Conservation (phyloP, 257 asterid species). For the Solanum peruvianum region DNA sequence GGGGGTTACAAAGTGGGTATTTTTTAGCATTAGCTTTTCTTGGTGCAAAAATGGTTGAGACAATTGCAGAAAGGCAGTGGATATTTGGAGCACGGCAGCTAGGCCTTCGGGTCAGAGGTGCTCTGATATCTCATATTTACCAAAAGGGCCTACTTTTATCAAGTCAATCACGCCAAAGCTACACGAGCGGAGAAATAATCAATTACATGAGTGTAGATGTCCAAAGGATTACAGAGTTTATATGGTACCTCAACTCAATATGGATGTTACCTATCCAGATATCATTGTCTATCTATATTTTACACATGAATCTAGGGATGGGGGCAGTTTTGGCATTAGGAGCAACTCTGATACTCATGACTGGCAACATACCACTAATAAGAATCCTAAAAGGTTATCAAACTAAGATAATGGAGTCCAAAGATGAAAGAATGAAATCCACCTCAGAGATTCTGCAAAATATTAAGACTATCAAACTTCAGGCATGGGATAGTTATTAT, state of each 20-base stretch:
- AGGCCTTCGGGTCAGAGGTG: slow-evolving; percentile 75
- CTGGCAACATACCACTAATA: slow-evolving; percentile 70
- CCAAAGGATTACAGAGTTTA: slow-evolving; percentile 79
- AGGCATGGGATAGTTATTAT: slow-evolving; percentile 78
- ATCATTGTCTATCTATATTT: slow-evolving; percentile 55
- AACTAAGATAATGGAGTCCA: slow-evolving; percentile 75
- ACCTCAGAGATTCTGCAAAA: slow-evolving; percentile 76
- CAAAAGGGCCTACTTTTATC: slow-evolving; percentile 73
- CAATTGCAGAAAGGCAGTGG: slow-evolving; percentile 93
- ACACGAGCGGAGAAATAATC: slow-evolving; percentile 80
- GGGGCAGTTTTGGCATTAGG: slow-evolving; percentile 73
- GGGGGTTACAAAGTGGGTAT: slow-evolving; percentile 65
- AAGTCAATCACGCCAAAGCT: slow-evolving; percentile 72
- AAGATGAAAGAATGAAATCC: slow-evolving; percentile 84
- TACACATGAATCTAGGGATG: slow-evolving; percentile 60
- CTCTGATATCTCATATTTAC: slow-evolving; percentile 75
- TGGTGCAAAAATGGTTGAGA: slow-evolving; percentile 75
- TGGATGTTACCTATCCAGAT: slow-evolving; percentile 94
- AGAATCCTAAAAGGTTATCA: slow-evolving; percentile 58
- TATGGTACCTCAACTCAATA: slow-evolving; percentile 71
- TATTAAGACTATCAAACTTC: slow-evolving; percentile 88
- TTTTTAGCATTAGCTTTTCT: slow-evolving; percentile 75
- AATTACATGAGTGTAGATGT: slow-evolving; percentile 94
- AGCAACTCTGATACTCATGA: slow-evolving; percentile 54
- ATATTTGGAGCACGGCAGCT: slow-evolving; percentile 91